Base-by-base conservation (phyloP, 208 protist genomes). In the Borovskyia barvae region DNA sequence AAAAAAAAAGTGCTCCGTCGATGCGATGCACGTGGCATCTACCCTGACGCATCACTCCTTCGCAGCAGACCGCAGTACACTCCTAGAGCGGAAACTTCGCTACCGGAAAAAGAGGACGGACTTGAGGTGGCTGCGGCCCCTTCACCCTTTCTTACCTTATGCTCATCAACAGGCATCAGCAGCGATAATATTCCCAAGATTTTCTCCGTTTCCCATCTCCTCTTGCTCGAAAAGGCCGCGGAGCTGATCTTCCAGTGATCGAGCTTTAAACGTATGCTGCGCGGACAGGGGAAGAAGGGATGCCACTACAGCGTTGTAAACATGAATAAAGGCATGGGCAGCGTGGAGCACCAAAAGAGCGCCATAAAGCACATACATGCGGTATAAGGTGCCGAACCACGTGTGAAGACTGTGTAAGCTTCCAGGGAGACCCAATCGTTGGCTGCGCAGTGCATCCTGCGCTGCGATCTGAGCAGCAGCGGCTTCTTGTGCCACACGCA, bases 191-290 rank as follows among this genome's bases (percentile, higher is more conserved):
- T 45, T 45, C 26, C 22, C 37, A 22, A 56, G 5, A 46, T 53
- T 50, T n/a, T 47, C 32, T 4, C 43, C 45, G n/a, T 64, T 40
- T 4, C 15, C 26, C 7, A 42, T 37, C 28, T 6, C 0, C 14
- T 62, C 45, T 15, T 25, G 48, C 7, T 43, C 48, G 2, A 55
- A 22, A 4, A 52, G 35, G 2, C 32, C 28, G 20, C 77, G 65
- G 26, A 74, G 14, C 32, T 66, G 65, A n/a, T 86, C 78, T 30
- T 86, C 78, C 29, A 86, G 40, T 22, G 43, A 71, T 14, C 54
- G 49, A 8, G 75, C 29, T 28, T 57, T 55, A n/a, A 71, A 45
- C 14, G 43, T 42, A 30, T 42, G 30, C 29, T 62, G 48, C 37
- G 49, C 39, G 1, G 12, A 9, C 19, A 6, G 29, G 7, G 71